Evolutionary conservation across 2,329 filamentous ascomycete species (phyloP), one percentile per base, ranked within the genome.

Genomic region (Exophiala alcalophila): DNA sequence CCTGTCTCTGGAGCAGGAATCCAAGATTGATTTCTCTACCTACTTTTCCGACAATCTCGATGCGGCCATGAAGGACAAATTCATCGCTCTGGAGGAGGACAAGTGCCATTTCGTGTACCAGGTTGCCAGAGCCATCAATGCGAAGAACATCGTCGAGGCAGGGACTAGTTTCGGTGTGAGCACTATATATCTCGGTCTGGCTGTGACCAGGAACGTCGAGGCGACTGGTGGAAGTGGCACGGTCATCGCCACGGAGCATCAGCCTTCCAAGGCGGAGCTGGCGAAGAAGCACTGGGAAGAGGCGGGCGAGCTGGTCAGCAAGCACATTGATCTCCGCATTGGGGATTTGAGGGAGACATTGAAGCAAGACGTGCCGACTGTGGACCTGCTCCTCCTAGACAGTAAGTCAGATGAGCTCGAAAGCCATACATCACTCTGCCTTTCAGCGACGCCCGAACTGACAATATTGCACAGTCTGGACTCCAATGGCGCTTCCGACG

Each of bases 151-250:
- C 15, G 57, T 69, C 29, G 66, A 70, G 47, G 64, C 61, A 5
- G 67, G 66, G 3, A 70, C 66, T 8, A 65, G 61, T 44, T 70
- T 64, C 44, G 66, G 65, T 11, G 62, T 70, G 12, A 66, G 61
- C 42, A 69, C 67, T 1, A 69, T 70, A 19, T 69, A 68, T 31
- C 58, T 70, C 2, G 66, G 65, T 4, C 56, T 69, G 10, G 67
- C 65, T 6, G 57, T 66, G 4, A 57, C 32, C 9, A 18, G 41
- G 38, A 54, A 49, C 24, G 19, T 44, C 24, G 35, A 55, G 1
- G 43, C 58, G 28, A 61, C 54, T 7, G 56, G 46, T 19, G 27
- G 31, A 4, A 23, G 46, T 4, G 64, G 61, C 0, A 54, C 27
- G 21, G 65, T 68, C 1, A 65, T 67, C 43, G 65, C 59, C 4